Percentiles rank a stretch among this genome's conserved stretches.
Evolutionary conservation across 768 basidiomycete species (phyloP).

Genomic region (Amanita inopinata): DNA sequence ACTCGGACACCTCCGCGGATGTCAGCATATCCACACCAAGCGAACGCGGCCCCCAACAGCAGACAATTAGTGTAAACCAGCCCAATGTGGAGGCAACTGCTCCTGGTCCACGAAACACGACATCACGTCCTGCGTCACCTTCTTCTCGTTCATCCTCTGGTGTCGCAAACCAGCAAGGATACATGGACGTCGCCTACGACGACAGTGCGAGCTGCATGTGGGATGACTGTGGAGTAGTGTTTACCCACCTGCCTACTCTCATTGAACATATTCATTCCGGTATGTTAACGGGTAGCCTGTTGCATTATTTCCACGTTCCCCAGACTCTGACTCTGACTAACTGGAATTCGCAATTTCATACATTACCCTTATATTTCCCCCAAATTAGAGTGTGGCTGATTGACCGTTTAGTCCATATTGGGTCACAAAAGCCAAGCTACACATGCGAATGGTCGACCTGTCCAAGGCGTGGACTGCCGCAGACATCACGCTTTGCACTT

Average conservation of each 20-base stretch:
- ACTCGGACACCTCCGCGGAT: conserved; percentile 24
- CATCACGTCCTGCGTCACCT: conserved; percentile 15
- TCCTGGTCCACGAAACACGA: background rate
- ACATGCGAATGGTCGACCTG: conserved; percentile 88
- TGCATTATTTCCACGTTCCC: conserved; percentile 1
- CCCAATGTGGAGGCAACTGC: conserved; percentile 6
- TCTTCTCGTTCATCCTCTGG: conserved; percentile 34
- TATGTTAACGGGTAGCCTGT: conserved; percentile 24
- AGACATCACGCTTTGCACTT: conserved; percentile 84
- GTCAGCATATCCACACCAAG: conserved; percentile 15
- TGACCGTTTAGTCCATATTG: conserved; percentile 56
- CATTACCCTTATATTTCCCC: background rate
- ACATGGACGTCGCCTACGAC: conserved; percentile 19
- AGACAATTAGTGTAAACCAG: background rate
- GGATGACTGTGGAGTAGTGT: conserved; percentile 73
- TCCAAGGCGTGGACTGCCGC: conserved; percentile 66
- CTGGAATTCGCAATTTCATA: no score
- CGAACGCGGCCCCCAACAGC: conserved; percentile 5
- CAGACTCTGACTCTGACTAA: background rate
- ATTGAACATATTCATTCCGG: conserved; percentile 80
- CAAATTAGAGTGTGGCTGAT: conserved; percentile 3
- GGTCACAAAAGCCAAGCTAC: conserved; percentile 75
- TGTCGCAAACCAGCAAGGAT: conserved; percentile 10
- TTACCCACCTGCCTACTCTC: conserved; percentile 60
- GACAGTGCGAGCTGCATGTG: conserved; percentile 75